Percentiles rank a stretch among this genome's conserved stretches.
Conservation (phyloP, 495 filamentous ascomycete species). For the Cercophora scortea region DNA sequence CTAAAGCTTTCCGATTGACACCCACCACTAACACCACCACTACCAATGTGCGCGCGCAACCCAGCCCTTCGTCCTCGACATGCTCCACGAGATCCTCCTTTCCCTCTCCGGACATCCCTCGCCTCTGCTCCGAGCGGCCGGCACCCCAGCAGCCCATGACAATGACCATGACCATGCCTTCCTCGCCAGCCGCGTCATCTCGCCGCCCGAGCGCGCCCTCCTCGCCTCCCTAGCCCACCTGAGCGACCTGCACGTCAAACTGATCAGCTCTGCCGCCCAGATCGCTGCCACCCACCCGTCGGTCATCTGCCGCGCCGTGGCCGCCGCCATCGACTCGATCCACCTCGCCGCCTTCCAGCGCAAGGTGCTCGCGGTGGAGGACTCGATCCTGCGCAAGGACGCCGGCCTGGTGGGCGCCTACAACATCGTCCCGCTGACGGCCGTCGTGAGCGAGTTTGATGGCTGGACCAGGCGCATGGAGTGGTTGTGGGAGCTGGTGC, state of each 20-base stretch:
- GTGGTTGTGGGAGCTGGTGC: constrained; percentile 71
- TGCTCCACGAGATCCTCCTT: constrained; percentile 97
- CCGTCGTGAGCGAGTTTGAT: constrained; percentile 72
- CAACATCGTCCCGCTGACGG: constrained; percentile 83
- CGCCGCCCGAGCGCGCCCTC: constrained; percentile 74
- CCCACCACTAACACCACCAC: constrained; percentile 3
- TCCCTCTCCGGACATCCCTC: constrained; percentile 90
- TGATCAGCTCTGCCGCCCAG: constrained; percentile 52
- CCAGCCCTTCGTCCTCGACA: constrained; percentile 32
- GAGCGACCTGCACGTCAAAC: constrained; percentile 63
- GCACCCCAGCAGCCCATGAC: constrained; percentile 22
- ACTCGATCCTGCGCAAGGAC: constrained; percentile 62
- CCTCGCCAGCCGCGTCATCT: constrained; percentile 40
- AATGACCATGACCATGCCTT: constrained; percentile 20
- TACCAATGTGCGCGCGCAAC: constrained; percentile 2
- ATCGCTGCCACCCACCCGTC: constrained; percentile 67
- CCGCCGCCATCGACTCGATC: constrained; percentile 60
- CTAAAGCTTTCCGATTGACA: background rate
- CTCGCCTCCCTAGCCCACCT: constrained; percentile 68
- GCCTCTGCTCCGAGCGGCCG: constrained; percentile 57
- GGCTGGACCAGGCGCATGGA: constrained; percentile 76
- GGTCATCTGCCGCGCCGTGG: constrained; percentile 80
- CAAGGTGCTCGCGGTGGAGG: constrained; percentile 79
- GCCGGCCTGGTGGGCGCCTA: constrained; percentile 73
- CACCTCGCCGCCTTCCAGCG: constrained; percentile 75